A percentile compares a stretch with the other conserved stretches of the same genome.
Evolutionary conservation across 352 stramenopile genomes (phyloP).

Genomic region (Halophytophthora batemanensis): DNA sequence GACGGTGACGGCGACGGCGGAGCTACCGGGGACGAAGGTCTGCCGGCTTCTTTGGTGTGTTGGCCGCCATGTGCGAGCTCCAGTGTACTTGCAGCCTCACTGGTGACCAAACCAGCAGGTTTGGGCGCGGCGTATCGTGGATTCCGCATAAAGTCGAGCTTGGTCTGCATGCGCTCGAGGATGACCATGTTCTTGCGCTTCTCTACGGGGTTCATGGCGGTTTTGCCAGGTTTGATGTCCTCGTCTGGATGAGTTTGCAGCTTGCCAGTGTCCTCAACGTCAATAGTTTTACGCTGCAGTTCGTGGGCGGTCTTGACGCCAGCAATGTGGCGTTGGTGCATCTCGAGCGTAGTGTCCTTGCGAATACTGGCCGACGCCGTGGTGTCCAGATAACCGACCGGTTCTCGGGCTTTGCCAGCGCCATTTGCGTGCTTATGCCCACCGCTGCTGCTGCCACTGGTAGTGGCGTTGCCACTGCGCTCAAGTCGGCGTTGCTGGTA

Average conservation of each 20-base stretch:
- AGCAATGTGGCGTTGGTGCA: conserved; percentile 44
- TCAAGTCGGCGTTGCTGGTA: conserved; percentile 44
- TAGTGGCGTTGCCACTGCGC: conserved; percentile 41
- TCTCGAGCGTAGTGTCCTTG: conserved; percentile 43
- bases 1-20: too few relatives aligned
- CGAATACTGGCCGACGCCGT: conserved; percentile 44
- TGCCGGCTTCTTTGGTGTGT: not conserved
- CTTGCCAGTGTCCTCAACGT: not conserved
- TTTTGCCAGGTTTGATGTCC: conserved; percentile 1
- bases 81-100: too few relatives aligned
- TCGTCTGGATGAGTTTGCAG: not conserved
- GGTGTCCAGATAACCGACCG: conserved; percentile 52
- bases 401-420: conserved; percentile 14
- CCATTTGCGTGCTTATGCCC: conserved; percentile 11
- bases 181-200: conserved; percentile 64
- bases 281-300: conserved; percentile 5
- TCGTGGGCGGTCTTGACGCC: conserved; percentile 31
- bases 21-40: too few relatives aligned
- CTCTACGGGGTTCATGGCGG: conserved; percentile 47
- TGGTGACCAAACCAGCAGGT: not conserved
- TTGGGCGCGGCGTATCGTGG: conserved; percentile 38
- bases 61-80: too few relatives aligned
- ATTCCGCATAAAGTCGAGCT: conserved; percentile 72
- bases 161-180: conserved; percentile 73
- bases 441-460: conserved; percentile 5